These are phyloP conservation scores for Aspergillus calidoustus DNA, from an alignment of 2,329 filamentous ascomycete species.

Conservation along the genomic window DNA sequence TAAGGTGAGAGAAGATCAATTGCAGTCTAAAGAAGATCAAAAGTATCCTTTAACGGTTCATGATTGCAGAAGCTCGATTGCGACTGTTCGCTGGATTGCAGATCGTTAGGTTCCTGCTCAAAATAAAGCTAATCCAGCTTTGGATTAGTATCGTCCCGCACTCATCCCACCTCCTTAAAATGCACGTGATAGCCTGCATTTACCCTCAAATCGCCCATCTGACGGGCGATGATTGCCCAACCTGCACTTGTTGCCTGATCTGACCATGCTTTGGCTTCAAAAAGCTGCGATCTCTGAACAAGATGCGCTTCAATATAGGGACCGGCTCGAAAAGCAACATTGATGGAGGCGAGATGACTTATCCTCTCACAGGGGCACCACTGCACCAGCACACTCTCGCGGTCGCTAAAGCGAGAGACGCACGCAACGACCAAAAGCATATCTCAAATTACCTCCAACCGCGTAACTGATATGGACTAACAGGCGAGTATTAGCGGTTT, in stretches of 20 bases:
- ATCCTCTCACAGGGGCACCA: slow-evolving; percentile 32
- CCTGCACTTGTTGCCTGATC: slow-evolving; percentile 18
- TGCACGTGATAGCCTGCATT: slow-evolving; percentile 12
- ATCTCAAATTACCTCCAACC: not conserved
- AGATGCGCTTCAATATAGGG: slow-evolving; percentile 52
- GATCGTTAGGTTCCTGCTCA: not conserved
- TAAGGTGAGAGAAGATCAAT: not conserved
- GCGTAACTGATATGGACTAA: not conserved
- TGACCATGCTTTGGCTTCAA: slow-evolving; percentile 39
- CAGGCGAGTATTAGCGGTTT: not conserved
- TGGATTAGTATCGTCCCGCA: slow-evolving; percentile 10
- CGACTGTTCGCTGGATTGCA: not conserved
- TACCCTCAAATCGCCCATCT: slow-evolving; percentile 10
- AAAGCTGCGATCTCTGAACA: slow-evolving; percentile 51
- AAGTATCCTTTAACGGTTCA: not conserved
- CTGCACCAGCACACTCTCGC: slow-evolving; percentile 35
- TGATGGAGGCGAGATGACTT: slow-evolving; percentile 32
- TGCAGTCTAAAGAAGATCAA: not conserved
- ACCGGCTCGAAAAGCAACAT: slow-evolving; percentile 54
- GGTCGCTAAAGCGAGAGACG: slow-evolving; percentile 47
- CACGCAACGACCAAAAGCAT: slow-evolving; percentile 27
- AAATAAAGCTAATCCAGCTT: slow-evolving; percentile 14
- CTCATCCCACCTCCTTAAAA: not conserved
- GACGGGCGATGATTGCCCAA: slow-evolving; percentile 24
- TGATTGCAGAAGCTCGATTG: not conserved